Base-by-base conservation (phyloP, 2,329 filamentous ascomycete genomes). In the Daldinia sp. region DNA sequence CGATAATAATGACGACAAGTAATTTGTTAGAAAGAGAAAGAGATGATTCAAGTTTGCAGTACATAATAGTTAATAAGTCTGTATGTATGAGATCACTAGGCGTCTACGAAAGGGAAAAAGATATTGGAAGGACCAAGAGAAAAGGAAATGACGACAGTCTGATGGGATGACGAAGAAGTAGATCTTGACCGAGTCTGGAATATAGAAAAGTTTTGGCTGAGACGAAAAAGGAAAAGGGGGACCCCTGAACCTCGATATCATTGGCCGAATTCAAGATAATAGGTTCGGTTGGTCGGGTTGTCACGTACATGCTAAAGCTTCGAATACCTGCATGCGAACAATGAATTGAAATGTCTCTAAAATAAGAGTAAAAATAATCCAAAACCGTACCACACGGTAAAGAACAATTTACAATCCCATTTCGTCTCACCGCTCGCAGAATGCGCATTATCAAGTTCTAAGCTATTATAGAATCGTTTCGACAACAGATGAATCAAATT, bases 221-320 rank as follows among this genome's bases (percentile, higher is more conserved):
- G 65, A 65, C 65, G 62, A 68, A 68, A 66, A 58, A 25, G 65
- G 65, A 63, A 68, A 65, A 57, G 63, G 59, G 50, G 58, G 9
- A 35, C 11, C 35, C 49, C 30, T n/a, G 34, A 10, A 13, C 19
- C 10, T 54, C 17, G 13, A 47, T 43, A 7, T 41, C 30, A 68
- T 68, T 68, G 65, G 65, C n/a, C 21, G 25, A 30, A 32, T n/a
- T 60, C 3, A 17, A 23, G 23, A 51, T 48, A 47, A 11, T 13
- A n/a, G 41, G 50, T n/a, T n/a, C n/a, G n/a, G n/a, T n/a, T n/a
- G n/a, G n/a, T n/a, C n/a, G n/a, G n/a, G n/a, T n/a, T n/a, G n/a
- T n/a, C n/a, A n/a, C n/a, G n/a, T 47, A 61, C 29, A 10, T 51
- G 32, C 35, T 30, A 19, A n/a, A 27, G 41, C 19, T 32, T 49